Percentiles rank a stretch among this genome's conserved stretches.
phyloP scores from a whole-genome alignment of 2,329 filamentous ascomycete species.

The Fusarium sp. region DNA sequence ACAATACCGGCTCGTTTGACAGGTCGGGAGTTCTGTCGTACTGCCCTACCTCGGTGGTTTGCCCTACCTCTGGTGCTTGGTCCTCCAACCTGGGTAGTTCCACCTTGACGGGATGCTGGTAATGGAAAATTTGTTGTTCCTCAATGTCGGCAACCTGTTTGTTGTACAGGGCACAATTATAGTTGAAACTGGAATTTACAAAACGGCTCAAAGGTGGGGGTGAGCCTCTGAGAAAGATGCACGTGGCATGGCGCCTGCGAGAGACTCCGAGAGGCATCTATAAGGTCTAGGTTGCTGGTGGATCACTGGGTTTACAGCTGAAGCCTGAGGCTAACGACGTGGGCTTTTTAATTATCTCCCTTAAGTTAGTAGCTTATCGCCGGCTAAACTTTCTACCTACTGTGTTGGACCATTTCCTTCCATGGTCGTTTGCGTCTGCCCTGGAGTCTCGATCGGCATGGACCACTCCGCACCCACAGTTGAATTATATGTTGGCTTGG shows the following conservation, averaged over 20 bases:
- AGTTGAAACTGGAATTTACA: neutral
- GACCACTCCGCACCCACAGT: too few relatives aligned
- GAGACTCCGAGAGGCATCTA: neutral
- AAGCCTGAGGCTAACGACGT: neutral
- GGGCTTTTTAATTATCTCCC: too few relatives aligned
- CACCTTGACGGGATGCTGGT: neutral
- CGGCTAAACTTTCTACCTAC: too few relatives aligned
- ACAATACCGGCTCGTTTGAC: neutral
- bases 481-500: too few relatives aligned
- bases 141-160: neutral
- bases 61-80: neutral
- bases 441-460: too few relatives aligned
- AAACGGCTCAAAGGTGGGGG: neutral
- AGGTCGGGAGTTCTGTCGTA: neutral
- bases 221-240: neutral
- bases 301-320: neutral
- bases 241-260: neutral
- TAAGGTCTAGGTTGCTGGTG: neutral
- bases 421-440: too few relatives aligned
- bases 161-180: neutral
- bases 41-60: neutral
- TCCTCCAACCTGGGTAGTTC: neutral
- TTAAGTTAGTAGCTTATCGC: too few relatives aligned
- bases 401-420: too few relatives aligned
- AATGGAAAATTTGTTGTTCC: neutral